Evolutionary conservation across 2,329 filamentous ascomycete genomes (phyloP).

Genomic region (Fusarium proliferatum): DNA sequence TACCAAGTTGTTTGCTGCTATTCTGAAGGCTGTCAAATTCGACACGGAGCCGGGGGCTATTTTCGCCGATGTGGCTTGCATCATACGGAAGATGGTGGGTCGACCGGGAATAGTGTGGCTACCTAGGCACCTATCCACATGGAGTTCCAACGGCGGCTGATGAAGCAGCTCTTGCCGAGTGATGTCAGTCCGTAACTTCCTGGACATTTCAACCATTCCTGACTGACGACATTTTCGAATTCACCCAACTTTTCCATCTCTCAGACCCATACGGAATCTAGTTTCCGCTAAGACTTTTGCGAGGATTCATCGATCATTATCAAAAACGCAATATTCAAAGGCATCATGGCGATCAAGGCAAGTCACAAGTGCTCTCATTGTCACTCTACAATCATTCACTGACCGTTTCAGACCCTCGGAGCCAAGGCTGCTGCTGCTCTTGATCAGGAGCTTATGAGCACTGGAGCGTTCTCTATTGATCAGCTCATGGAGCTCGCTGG

Average conservation of each 20-base stretch:
- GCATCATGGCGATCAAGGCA: slow-evolving; percentile 51
- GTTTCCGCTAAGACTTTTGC: not conserved
- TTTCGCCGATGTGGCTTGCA: slow-evolving; percentile 53
- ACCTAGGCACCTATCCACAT: not conserved
- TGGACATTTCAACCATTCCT: slow-evolving; percentile 18
- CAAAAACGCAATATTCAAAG: slow-evolving; percentile 33
- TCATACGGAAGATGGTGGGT: not conserved
- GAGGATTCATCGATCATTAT: not conserved
- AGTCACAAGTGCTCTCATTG: not conserved
- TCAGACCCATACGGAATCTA: not conserved
- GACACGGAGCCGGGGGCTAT: slow-evolving; percentile 43
- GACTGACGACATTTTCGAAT: slow-evolving; percentile 29
- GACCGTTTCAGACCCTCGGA: slow-evolving; percentile 74
- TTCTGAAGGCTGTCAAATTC: slow-evolving; percentile 46
- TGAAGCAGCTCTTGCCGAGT: slow-evolving; percentile 10
- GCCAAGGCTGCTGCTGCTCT: slow-evolving; percentile 89
- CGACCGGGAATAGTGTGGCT: slow-evolving; percentile 4
- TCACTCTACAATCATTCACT: slow-evolving; percentile 17
- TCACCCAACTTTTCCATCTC: slow-evolving; percentile 19
- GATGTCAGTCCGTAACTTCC: slow-evolving; percentile 33
- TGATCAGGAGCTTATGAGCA: slow-evolving; percentile 93
- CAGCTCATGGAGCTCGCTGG: slow-evolving; percentile 98
- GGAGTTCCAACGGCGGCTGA: not conserved
- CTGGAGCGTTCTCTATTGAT: slow-evolving; percentile 88
- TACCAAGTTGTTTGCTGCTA: slow-evolving; percentile 8